Evolutionary conservation across 1,284 basidiomycete species (phyloP).

Genomic region (Rhodotorula mucilaginosa): DNA sequence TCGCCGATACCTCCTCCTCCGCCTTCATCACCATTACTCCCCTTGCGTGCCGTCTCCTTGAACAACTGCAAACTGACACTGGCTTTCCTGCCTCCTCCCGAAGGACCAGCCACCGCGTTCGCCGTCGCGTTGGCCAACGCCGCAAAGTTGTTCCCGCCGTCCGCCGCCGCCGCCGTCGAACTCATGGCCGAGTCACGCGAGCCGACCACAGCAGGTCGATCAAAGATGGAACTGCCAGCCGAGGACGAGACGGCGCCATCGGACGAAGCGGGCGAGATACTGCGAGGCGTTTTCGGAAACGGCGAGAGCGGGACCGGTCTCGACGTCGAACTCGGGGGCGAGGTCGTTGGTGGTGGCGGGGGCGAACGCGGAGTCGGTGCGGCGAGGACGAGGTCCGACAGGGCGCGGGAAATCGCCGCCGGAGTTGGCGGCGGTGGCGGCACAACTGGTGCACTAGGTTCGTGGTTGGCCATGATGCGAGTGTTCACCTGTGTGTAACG

Average conservation of each 20-base stretch:
- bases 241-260: constrained; percentile 11
- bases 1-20: background rate
- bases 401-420: constrained; percentile 8
- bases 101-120: background rate
- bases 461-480: background rate
- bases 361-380: background rate
- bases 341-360: background rate
- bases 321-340: background rate
- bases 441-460: background rate
- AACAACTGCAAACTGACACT: constrained; percentile 43
- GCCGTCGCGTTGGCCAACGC: background rate
- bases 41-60: constrained; percentile 37
- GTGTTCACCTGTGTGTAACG: no score
- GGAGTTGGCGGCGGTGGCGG: constrained; percentile 1
- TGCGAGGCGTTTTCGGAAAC: background rate
- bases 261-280: constrained; percentile 7
- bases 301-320: background rate
- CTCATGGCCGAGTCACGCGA: constrained; percentile 3
- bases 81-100: constrained; percentile 39
- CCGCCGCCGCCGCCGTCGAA: background rate
- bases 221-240: constrained; percentile 18
- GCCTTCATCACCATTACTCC: constrained; percentile 2
- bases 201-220: constrained; percentile 9
- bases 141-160: background rate
- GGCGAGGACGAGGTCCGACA: constrained; percentile 5